These are phyloP conservation scores for Daldinia decipiens DNA, from an alignment of 495 filamentous ascomycete genomes.

Conservation along the genomic window DNA sequence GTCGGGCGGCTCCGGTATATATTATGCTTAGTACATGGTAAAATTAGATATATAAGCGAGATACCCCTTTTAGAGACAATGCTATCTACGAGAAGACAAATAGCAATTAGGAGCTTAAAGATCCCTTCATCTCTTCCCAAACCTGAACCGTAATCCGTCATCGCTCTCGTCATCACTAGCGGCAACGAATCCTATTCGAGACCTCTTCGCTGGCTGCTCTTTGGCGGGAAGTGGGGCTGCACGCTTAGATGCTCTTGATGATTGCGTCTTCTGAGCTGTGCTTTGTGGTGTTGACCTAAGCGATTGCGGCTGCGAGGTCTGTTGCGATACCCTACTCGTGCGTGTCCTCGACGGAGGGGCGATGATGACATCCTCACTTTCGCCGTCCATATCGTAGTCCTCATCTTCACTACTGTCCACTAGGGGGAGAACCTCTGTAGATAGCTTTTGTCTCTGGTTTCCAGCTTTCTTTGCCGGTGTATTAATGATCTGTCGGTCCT, in stretches of 20 bases:
- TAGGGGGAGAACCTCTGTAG: slow-evolving; percentile 26
- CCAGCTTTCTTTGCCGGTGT: slow-evolving; percentile 5
- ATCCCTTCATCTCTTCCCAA: slow-evolving; percentile 60
- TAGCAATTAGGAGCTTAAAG: not conserved
- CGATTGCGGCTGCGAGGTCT: slow-evolving; percentile 47
- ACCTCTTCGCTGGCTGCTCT: slow-evolving; percentile 57
- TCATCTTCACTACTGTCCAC: slow-evolving; percentile 57
- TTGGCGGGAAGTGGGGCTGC: slow-evolving; percentile 49
- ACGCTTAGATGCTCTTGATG: slow-evolving; percentile 51
- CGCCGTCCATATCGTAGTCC: slow-evolving; percentile 32
- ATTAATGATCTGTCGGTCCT: slow-evolving; percentile 1
- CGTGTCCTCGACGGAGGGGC: slow-evolving; percentile 37
- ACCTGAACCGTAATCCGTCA: slow-evolving; percentile 67
- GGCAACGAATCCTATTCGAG: slow-evolving; percentile 46
- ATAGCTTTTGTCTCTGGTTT: slow-evolving; percentile 19
- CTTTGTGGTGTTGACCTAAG: slow-evolving; percentile 50
- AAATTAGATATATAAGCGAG: slow-evolving; percentile 27
- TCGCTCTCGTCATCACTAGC: slow-evolving; percentile 60
- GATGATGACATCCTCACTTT: slow-evolving; percentile 36
- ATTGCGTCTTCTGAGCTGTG: slow-evolving; percentile 34
- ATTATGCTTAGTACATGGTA: not conserved
- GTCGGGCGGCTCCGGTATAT: slow-evolving; percentile 2
- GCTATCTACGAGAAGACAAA: not conserved
- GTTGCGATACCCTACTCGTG: slow-evolving; percentile 37
- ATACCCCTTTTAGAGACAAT: slow-evolving; percentile 24